phyloP scores from a whole-genome alignment of 2,329 filamentous ascomycete genomes.

The Pseudogymnoascus sp. region DNA sequence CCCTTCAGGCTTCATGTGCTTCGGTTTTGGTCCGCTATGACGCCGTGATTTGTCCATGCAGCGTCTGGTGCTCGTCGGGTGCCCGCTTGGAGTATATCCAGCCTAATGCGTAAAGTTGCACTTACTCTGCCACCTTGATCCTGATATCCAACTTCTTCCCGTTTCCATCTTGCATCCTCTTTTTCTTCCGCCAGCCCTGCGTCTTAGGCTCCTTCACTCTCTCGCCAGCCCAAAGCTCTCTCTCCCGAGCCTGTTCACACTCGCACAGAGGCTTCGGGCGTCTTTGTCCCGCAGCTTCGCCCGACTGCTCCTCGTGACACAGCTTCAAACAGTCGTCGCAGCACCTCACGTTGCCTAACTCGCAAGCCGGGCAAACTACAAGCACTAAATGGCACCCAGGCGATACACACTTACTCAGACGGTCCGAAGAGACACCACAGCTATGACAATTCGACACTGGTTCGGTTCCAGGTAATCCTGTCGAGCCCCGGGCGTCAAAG shows the following conservation, averaged over 20 bases:
- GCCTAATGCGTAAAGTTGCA: neutral
- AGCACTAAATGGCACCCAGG: constrained; percentile 29
- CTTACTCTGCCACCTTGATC: constrained; percentile 1
- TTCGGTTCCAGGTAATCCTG: constrained; percentile 19
- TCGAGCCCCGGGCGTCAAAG: constrained; percentile 31
- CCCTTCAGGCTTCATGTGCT: neutral
- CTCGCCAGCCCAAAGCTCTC: constrained; percentile 26
- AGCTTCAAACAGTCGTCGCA: constrained; percentile 26
- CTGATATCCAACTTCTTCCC: constrained; percentile 1
- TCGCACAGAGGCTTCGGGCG: constrained; percentile 23
- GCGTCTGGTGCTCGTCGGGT: neutral
- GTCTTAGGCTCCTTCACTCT: constrained; percentile 18
- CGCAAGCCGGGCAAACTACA: constrained; percentile 28
- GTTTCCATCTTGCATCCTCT: neutral
- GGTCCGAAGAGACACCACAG: constrained; percentile 23
- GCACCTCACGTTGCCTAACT: constrained; percentile 24
- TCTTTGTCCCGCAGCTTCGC: neutral
- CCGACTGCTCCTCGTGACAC: constrained; percentile 13
- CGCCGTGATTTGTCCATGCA: neutral
- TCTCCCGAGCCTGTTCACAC: constrained; percentile 29
- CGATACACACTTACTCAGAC: constrained; percentile 29
- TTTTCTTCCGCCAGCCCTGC: constrained; percentile 18
- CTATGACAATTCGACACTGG: constrained; percentile 29
- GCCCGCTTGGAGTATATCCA: neutral
- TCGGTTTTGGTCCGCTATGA: neutral